Conservation (phyloP, 108 stramenopile genomes). For the Skeletonema costatum region DNA sequence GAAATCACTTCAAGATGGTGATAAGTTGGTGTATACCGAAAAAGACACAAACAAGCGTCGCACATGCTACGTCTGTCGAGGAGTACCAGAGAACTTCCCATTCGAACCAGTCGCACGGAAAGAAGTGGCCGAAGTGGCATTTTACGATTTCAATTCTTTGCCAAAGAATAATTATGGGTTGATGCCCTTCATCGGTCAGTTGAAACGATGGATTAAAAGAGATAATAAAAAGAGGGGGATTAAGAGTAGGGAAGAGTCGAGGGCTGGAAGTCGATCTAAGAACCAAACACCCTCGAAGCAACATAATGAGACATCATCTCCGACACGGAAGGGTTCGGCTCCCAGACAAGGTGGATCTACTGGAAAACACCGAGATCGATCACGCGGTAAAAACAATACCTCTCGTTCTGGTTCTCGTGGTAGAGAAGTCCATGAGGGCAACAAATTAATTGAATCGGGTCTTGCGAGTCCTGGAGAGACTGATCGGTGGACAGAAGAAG, state of each 20-base stretch:
- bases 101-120: conserved; percentile 87
- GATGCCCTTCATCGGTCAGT: conserved; percentile 64
- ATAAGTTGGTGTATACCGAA: conserved; percentile 61
- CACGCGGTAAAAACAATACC: conserved; percentile 20
- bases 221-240: conserved; percentile 19
- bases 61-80: conserved; percentile 76
- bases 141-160: conserved; percentile 61
- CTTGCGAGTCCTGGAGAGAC: conserved; percentile 59
- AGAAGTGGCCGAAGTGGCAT: conserved; percentile 73
- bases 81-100: conserved; percentile 82
- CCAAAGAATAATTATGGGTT: conserved; percentile 80
- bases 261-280: conserved; percentile 15
- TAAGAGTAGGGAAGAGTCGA: background rate
- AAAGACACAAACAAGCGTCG: conserved; percentile 68
- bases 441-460: conserved; percentile 62
- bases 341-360: conserved; percentile 2
- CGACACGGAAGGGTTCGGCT: conserved; percentile 2
- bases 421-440: conserved; percentile 42
- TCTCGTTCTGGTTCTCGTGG: conserved; percentile 32
- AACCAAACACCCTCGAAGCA: conserved; percentile 9
- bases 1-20: conserved; percentile 54
- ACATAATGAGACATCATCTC: background rate
- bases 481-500: conserved; percentile 82
- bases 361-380: conserved; percentile 19
- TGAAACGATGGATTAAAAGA: conserved; percentile 70